Evolutionary conservation across 805 yeast species (phyloP), one percentile per base, ranked within the genome.

Genomic region (Lachancea fermentati): DNA sequence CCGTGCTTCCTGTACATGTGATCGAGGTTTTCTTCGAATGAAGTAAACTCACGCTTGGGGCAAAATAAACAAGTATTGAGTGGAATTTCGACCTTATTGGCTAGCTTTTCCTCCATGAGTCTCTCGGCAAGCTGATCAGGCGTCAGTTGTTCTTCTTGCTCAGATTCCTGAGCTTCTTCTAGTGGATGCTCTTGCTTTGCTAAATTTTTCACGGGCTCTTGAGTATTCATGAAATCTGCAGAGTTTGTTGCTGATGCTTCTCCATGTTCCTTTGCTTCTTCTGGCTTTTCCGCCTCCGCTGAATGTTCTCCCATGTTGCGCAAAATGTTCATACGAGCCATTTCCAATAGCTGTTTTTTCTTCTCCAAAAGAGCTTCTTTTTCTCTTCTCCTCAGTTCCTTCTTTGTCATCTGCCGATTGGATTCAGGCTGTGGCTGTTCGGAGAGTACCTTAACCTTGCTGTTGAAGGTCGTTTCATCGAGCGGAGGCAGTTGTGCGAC

Each of bases 401-500:
- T 69, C 54, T 68, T 66, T 0, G 73, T 62, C 32, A 66, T 15
- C 37, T 63, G 66, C 42, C 59, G 63, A 32, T 50, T 51, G 22
- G 44, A 47, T 25, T 44, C 42, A 3, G 46, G 46, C 5, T 47
- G 52, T 35, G 51, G 52, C 7, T 46, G 46, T n/a, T 49, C 44
- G 9, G 58, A 40, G 39, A 63, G 36, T 19, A 55, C 57, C 29
- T 60, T 57, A 25, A 83, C 82, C 57, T 86, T 83, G 49, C 81
- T 84, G 15, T 84, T 85, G 62, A 84, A 84, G 2, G 73, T 63
- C 30, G 72, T 74, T 24, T 84, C 78, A 7, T 77, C 64, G 32
- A 88, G 78, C 0, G 95, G 77, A 15, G 95, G 94, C 46, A 88
- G 66, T 34, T 73, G 75, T 0, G 97, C 96, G 12, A 93, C 97